Conservation (phyloP, 495 filamentous ascomycete genomes). For the Aspergillus indologenus region DNA sequence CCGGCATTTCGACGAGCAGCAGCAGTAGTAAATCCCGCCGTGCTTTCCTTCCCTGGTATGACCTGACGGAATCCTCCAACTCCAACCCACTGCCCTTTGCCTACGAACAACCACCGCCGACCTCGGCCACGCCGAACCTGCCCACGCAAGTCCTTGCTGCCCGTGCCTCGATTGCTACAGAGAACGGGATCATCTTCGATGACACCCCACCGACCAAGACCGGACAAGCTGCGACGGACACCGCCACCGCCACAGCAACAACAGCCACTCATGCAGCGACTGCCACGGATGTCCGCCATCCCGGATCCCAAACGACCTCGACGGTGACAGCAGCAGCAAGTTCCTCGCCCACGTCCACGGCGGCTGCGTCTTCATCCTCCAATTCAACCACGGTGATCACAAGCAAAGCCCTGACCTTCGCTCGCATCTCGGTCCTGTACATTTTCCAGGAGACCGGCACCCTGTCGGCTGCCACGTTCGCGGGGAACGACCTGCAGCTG, state of each 20-base stretch:
- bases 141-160: slow-evolving; percentile 27
- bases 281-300: slow-evolving; percentile 13
- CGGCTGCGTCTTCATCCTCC: slow-evolving; percentile 2
- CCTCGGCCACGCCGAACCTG: slow-evolving; percentile 6
- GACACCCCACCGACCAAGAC: slow-evolving; percentile 11
- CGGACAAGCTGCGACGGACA: background rate
- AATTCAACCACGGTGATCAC: slow-evolving; percentile 15
- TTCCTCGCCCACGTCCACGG: background rate
- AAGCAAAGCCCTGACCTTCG: slow-evolving; percentile 41
- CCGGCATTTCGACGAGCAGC: slow-evolving; percentile 39
- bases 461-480: slow-evolving; percentile 32
- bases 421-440: slow-evolving; percentile 47
- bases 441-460: slow-evolving; percentile 48
- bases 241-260: slow-evolving; percentile 11
- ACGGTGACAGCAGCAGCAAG: slow-evolving; percentile 21
- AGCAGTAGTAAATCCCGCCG: slow-evolving; percentile 32
- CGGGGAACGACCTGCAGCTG: slow-evolving; percentile 33
- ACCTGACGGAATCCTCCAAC: background rate
- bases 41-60: slow-evolving; percentile 8
- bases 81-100: slow-evolving; percentile 11
- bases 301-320: slow-evolving; percentile 14
- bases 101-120: slow-evolving; percentile 6
- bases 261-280: slow-evolving; percentile 13
- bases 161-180: slow-evolving; percentile 35
- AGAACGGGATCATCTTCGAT: slow-evolving; percentile 45